These are phyloP conservation scores for Exophiala dermatitidis DNA, from an alignment of 2,329 filamentous ascomycete genomes.

Conservation along the genomic window DNA sequence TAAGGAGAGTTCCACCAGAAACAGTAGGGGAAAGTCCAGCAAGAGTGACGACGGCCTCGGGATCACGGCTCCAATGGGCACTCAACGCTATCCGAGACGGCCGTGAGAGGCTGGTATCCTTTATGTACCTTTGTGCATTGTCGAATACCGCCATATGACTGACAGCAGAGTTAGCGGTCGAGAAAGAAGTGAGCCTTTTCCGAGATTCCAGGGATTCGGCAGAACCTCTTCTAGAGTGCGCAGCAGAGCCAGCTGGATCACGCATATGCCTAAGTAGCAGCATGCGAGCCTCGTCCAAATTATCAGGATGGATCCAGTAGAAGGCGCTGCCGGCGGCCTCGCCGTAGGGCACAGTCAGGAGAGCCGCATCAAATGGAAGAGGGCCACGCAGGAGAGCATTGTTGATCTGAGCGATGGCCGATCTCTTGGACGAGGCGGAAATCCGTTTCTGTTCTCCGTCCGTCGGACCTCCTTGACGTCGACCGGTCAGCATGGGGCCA, in stretches of 20 bases:
- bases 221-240: constrained; percentile 13
- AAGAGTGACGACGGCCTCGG: constrained; percentile 28
- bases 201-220: constrained; percentile 23
- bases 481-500: constrained; percentile 17
- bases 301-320: constrained; percentile 50
- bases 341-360: constrained; percentile 44
- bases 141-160: constrained; percentile 43
- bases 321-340: constrained; percentile 40
- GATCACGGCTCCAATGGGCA: constrained; percentile 20
- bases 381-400: constrained; percentile 36
- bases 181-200: background rate
- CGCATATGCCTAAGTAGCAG: constrained; percentile 45
- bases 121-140: constrained; percentile 40
- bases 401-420: constrained; percentile 31
- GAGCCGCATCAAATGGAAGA: constrained; percentile 44
- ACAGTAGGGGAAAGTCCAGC: constrained; percentile 20
- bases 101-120: constrained; percentile 20
- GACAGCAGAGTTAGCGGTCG: constrained; percentile 26
- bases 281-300: constrained; percentile 48
- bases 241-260: constrained; percentile 27
- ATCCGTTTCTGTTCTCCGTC: constrained; percentile 7
- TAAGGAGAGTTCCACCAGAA: constrained; percentile 13
- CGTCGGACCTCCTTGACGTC: background rate
- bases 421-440: constrained; percentile 16
- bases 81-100: constrained; percentile 26